Evolutionary conservation across 176 grass and related monocot genomes (phyloP).

Genomic region (Ananas comosus): DNA sequence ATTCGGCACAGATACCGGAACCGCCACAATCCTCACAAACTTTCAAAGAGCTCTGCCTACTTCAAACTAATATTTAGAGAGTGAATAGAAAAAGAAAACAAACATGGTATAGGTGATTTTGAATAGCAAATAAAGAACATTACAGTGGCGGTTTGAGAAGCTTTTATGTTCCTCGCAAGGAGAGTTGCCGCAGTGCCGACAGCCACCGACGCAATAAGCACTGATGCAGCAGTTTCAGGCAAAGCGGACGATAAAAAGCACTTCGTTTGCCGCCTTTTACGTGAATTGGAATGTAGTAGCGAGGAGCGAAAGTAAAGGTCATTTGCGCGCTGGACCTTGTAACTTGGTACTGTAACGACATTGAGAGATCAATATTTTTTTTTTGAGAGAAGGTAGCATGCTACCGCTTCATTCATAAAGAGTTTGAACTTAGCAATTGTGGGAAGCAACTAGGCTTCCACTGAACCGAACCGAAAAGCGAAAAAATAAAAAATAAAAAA

Average conservation of each 20-base stretch:
- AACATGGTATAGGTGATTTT: not conserved
- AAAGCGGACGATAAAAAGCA: constrained; percentile 18
- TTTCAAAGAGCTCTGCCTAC: constrained; percentile 2
- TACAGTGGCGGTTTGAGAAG: constrained; percentile 23
- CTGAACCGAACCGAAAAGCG: no score
- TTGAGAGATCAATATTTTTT: not conserved
- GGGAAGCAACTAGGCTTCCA: no score
- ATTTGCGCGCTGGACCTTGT: constrained; percentile 6
- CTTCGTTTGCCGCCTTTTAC: constrained; percentile 1
- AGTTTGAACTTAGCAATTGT: no score
- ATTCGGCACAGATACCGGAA: constrained; percentile 35
- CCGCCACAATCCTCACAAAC: constrained; percentile 34
- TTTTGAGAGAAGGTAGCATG: no score
- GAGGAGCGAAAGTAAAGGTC: not conserved
- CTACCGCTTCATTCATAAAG: no score
- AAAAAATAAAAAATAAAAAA: no score
- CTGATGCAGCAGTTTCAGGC: constrained; percentile 31
- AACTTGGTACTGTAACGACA: constrained; percentile 18
- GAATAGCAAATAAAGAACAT: not conserved
- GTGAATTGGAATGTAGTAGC: not conserved
- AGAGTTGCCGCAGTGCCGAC: constrained; percentile 30
- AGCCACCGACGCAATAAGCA: constrained; percentile 26
- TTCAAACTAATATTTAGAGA: not conserved
- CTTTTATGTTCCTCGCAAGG: constrained; percentile 32
- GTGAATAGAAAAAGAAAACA: not conserved